A percentile compares a stretch with the other conserved stretches of the same genome.
Evolutionary conservation across 306 rosid genomes (phyloP).

Genomic region (Vicia faba): DNA sequence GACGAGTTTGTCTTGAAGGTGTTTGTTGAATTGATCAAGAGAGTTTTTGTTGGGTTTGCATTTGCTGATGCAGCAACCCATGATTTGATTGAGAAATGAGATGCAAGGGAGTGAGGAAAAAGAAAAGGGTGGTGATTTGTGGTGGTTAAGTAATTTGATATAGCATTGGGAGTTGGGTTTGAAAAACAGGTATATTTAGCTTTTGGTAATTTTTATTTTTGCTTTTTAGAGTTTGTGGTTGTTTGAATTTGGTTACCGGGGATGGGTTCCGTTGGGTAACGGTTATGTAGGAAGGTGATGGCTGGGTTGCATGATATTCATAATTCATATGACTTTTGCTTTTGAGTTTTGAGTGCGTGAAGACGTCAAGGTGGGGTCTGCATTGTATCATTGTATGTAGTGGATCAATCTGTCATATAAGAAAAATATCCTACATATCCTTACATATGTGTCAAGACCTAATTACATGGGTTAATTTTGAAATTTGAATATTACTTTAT

Average conservation of each 20-base stretch:
- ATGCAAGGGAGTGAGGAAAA: background rate
- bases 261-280: constrained; percentile 75
- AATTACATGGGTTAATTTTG: too few relatives aligned
- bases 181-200: constrained; percentile 43
- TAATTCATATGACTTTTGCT: constrained; percentile 3
- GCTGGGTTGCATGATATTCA: background rate
- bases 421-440: too few relatives aligned
- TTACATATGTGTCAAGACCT: too few relatives aligned
- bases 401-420: too few relatives aligned
- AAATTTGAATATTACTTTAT: too few relatives aligned
- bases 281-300: constrained; percentile 46
- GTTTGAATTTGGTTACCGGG: constrained; percentile 82
- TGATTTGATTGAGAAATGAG: constrained; percentile 28
- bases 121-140: background rate
- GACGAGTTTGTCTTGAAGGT: constrained; percentile 52
- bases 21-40: constrained; percentile 3
- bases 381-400: background rate
- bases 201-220: constrained; percentile 32
- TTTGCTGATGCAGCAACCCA: constrained; percentile 98
- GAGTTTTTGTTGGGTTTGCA: constrained; percentile 57
- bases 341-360: constrained; percentile 10
- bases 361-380: background rate
- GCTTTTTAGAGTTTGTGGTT: constrained; percentile 39
- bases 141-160: constrained; percentile 5
- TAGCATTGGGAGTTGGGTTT: constrained; percentile 37